Evolutionary conservation across 108 stramenopile species (phyloP), one percentile per base, ranked within the genome.

Genomic region (Schizochytrium sp.): DNA sequence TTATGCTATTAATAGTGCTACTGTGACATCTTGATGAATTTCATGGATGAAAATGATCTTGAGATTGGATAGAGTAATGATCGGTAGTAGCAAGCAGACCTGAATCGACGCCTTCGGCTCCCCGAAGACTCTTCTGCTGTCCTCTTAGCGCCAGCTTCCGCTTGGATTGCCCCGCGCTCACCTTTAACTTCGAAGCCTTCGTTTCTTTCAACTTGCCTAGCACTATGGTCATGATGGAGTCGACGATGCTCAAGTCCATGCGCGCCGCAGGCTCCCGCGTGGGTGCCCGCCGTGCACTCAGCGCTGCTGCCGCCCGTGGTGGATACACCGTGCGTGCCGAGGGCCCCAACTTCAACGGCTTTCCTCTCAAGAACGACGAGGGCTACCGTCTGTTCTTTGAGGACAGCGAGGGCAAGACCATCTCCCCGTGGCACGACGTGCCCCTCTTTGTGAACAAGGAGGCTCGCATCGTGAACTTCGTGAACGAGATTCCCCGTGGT

Each of bases 401-500:
- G 38, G 90, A 93, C 53, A 44, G 3, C 61, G 89, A 88, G 10
- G 93, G 92, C 47, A 92, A 93, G 57, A 47, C 58, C 72, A 92
- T 94, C 58, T 94, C 93, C 8, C 94, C 94, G 19, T 94, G 94
- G 94, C 94, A 94, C 91, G 94, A 94, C 72, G 93, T 94, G 87
- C 93, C 94, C 38, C 89, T 93, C 72, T 91, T 92, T 60, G 90
- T 90, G 57, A 61, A 76, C 46, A 69, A 64, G 56, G 61, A 87
- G 42, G 87, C 76, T 57, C 46, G 61, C 49, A 72, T 61, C 1
- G 97, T 95, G 96, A 98, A 99, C 92, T 96, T 96, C 90, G 94
- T 99, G 60, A 97, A 96, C 64, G 99, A 99, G 92, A 98, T 99
- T 83, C 98, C 98, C 38, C 98, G 98, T 91, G 97, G 96, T 96